Base-by-base conservation (phyloP, 441 rosid genomes). In the Hypseocharis bilobata region DNA sequence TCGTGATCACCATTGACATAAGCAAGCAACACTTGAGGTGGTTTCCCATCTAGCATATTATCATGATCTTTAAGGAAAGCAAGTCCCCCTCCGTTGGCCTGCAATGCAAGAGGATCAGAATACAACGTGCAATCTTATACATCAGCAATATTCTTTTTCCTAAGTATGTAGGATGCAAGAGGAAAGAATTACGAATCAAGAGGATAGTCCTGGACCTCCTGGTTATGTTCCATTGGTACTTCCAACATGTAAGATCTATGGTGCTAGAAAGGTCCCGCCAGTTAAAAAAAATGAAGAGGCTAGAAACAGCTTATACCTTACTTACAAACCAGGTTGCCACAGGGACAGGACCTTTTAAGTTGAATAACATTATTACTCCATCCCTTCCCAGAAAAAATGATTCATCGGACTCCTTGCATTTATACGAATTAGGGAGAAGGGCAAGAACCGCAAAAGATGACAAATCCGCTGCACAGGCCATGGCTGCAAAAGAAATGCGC, bases 71-170 rank as follows among this genome's bases (percentile, higher is more conserved):
- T 78, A 58, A 93, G 23, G 74, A 93, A 85, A 26, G 89, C 81
- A 73, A 93, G 83, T 17, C 80, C 78, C 63, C 97, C 97, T 64
- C 96, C 91, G 65, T 80, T 79, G 16, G 96, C 98, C 98, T 92
- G 85, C 77, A 74, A 64, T 38, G 73, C 63, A 65, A 38, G 32
- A 58, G 19, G 20, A 62, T 63, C 40, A 74, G 54, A 61, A 34
- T 64, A 57, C 16, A 64, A 44, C 52, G 64, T n/a, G n/a, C n/a
- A n/a, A n/a, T n/a, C n/a, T n/a, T n/a, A n/a, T n/a, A n/a, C n/a
- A n/a, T n/a, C n/a, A n/a, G n/a, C n/a, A n/a, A n/a, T n/a, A n/a
- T n/a, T n/a, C n/a, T n/a, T n/a, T n/a, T n/a, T n/a, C n/a, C n/a
- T n/a, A n/a, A n/a, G n/a, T n/a, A n/a, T n/a, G n/a, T n/a, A n/a